Percentiles rank a stretch among this genome's conserved stretches.
Conservation (phyloP, 805 yeast genomes). For the Yamadazyma paraphyllophila region DNA sequence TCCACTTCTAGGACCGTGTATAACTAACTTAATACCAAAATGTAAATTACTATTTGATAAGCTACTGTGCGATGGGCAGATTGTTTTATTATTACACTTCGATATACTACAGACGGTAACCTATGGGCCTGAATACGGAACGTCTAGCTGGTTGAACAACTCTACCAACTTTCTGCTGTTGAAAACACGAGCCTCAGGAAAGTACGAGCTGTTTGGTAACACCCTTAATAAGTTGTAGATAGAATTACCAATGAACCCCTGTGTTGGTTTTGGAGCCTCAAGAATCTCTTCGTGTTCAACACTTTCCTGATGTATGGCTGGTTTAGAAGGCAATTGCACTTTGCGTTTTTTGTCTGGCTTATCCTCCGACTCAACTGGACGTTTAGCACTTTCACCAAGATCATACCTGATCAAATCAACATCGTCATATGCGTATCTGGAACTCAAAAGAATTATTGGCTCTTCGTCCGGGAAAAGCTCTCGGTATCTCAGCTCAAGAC, state of each 20-base stretch:
- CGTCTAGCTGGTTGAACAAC: conserved; percentile 19
- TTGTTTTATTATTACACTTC: too few species aligned
- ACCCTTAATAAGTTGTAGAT: conserved; percentile 48
- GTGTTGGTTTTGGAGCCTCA: conserved; percentile 8
- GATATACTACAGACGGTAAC: too few species aligned
- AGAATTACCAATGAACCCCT: conserved; percentile 32
- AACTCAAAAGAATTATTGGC: conserved; percentile 34
- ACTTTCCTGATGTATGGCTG: conserved; percentile 6
- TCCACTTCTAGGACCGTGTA: conserved; percentile 15
- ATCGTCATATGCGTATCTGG: conserved; percentile 37
- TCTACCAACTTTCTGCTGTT: conserved; percentile 53
- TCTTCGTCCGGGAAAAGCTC: conserved; percentile 65
- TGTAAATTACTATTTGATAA: not conserved
- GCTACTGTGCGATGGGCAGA: too few species aligned
- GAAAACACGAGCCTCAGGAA: conserved; percentile 50
- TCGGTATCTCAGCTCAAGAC: conserved; percentile 64
- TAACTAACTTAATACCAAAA: conserved; percentile 8
- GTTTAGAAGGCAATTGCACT: conserved; percentile 12
- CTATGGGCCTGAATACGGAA: not conserved
- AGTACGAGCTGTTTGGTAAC: conserved; percentile 60
- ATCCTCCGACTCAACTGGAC: conserved; percentile 13
- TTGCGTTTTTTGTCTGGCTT: conserved; percentile 8
- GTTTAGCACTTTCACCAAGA: conserved; percentile 23
- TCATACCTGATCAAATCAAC: conserved; percentile 39
- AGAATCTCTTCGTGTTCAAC: conserved; percentile 1